Conservation (phyloP, 176 grass and related monocot genomes). For the Triticum timopheevii region DNA sequence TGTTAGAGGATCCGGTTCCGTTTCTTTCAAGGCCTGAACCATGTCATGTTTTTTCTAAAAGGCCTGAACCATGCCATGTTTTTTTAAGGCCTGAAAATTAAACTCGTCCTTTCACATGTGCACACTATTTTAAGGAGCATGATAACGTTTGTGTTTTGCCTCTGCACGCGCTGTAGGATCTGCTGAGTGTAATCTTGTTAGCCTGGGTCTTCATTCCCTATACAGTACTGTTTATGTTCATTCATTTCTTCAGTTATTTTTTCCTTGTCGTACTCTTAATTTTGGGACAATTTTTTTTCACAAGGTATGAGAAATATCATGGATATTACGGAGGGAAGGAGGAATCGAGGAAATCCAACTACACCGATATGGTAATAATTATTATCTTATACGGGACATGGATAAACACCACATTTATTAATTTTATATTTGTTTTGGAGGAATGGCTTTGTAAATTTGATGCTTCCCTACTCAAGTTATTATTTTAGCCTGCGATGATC, state of each 20-base stretch:
- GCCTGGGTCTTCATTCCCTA: not conserved
- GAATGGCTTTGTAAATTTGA: not conserved
- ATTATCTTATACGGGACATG: not conserved
- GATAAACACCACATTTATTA: not conserved
- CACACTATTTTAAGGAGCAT: not conserved
- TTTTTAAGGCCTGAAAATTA: not conserved
- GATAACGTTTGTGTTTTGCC: not conserved
- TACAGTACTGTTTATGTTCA: not conserved
- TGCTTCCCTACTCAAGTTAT: not conserved
- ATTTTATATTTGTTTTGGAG: not conserved
- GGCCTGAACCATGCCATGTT: not conserved
- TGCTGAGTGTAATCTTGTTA: conserved; percentile 13
- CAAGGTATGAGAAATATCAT: conserved; percentile 98
- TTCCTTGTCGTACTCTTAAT: conserved; percentile 19
- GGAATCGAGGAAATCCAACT: conserved; percentile 92
- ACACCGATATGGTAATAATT: conserved; percentile 79
- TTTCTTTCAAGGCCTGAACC: no score
- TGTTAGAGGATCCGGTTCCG: no score
- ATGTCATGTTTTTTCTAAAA: no score
- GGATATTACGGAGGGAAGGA: conserved; percentile 84
- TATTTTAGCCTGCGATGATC: not conserved
- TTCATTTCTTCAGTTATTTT: not conserved
- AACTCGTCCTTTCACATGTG: conserved; percentile 4
- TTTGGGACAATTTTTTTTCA: conserved; percentile 18
- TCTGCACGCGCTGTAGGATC: not conserved